A percentile compares a stretch with the other conserved stretches of the same genome.
phyloP scores from a whole-genome alignment of 1,284 basidiomycete genomes.

The Fomitopsis pinicola region DNA sequence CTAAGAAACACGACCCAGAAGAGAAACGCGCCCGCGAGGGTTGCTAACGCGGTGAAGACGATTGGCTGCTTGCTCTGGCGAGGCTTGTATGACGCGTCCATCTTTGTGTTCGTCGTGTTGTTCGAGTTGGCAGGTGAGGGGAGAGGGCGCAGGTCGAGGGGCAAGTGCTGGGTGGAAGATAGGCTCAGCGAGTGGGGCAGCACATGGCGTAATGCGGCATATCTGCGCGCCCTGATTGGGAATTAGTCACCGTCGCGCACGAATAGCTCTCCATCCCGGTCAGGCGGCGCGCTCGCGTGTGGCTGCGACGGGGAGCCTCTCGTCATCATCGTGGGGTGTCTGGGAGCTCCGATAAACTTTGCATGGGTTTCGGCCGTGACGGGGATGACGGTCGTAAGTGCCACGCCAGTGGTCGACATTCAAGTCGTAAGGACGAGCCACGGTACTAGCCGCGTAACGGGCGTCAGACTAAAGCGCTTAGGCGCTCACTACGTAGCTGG shows the following conservation, averaged over 20 bases:
- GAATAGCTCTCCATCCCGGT: not conserved
- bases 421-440: too few relatives aligned
- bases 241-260: not conserved
- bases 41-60: constrained; percentile 13
- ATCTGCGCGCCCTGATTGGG: not conserved
- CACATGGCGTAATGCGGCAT: not conserved
- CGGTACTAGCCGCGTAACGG: too few relatives aligned
- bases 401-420: too few relatives aligned
- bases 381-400: too few relatives aligned
- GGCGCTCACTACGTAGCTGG: too few relatives aligned
- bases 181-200: not conserved
- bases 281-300: not conserved
- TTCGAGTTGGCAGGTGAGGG: not conserved
- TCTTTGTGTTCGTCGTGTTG: not conserved
- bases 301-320: not conserved
- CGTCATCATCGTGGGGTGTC: not conserved
- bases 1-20: constrained; percentile 20
- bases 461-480: too few relatives aligned
- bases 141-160: not conserved
- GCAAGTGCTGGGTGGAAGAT: not conserved
- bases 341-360: too few relatives aligned
- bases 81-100: constrained; percentile 4
- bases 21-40: constrained; percentile 12
- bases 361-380: too few relatives aligned
- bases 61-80: constrained; percentile 9